Evolutionary conservation across 78 protist species (phyloP).

Genomic region (Dictyostelium firmibasis): DNA sequence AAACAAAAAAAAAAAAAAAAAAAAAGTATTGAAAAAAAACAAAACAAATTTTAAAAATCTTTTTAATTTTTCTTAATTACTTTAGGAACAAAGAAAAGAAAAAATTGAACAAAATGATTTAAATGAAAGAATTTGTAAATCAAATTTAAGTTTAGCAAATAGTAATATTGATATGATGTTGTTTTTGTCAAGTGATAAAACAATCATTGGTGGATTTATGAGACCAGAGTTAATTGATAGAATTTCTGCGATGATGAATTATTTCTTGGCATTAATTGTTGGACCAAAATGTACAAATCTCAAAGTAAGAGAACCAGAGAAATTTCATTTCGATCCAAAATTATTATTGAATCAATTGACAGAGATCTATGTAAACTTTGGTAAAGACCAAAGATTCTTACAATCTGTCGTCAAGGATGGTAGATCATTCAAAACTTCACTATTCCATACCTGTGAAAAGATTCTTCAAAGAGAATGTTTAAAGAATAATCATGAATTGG

Average conservation of each 20-base stretch:
- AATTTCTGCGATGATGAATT: conserved; percentile 78
- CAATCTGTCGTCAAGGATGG: conserved; percentile 63
- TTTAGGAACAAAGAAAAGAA: conserved; percentile 37
- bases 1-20: not conserved
- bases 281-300: conserved; percentile 82
- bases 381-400: conserved; percentile 17
- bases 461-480: conserved; percentile 47
- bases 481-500: conserved; percentile 16
- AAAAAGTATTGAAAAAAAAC: not conserved
- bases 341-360: conserved; percentile 45
- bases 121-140: conserved; percentile 39
- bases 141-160: conserved; percentile 30
- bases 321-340: conserved; percentile 66
- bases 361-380: conserved; percentile 63
- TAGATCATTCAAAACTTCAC: conserved; percentile 45
- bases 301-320: conserved; percentile 75
- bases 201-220: conserved; percentile 35
- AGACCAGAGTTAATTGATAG: conserved; percentile 77
- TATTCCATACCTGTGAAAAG: conserved; percentile 43
- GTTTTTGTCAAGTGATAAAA: conserved; percentile 32
- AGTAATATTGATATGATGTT: conserved; percentile 55
- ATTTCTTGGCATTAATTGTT: conserved; percentile 35
- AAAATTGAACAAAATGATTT: conserved; percentile 42
- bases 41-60: not conserved
- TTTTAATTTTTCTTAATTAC: not conserved